These are phyloP conservation scores for Euphorbia schlechtendalii DNA, from an alignment of 441 rosid species.

Conservation along the genomic window DNA sequence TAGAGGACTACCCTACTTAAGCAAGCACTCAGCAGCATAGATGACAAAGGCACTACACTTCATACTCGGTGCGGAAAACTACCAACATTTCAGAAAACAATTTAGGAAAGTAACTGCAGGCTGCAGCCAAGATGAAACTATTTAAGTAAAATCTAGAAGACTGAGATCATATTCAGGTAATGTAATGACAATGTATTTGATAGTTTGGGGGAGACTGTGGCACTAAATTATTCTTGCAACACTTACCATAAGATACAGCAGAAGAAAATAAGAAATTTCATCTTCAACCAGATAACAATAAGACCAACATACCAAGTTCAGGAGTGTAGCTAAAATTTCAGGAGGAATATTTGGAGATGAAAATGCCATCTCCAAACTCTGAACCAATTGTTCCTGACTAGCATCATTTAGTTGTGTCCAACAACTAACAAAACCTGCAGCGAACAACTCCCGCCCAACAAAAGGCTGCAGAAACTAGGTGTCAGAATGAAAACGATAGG, in stretches of 20 bases:
- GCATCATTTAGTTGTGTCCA: conserved; percentile 90
- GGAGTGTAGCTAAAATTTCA: conserved; percentile 97
- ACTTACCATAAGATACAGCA: not conserved
- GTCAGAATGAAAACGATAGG: conserved; percentile 25
- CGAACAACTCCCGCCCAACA: conserved; percentile 96
- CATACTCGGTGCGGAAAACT: not conserved
- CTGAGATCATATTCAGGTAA: too few species aligned
- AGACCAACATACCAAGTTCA: conserved; percentile 62
- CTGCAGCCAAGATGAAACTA: not conserved
- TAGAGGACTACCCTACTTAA: not conserved
- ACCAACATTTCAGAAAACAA: not conserved
- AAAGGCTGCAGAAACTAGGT: conserved; percentile 65
- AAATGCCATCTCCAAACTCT: conserved; percentile 98
- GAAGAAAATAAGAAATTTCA: not conserved
- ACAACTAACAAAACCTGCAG: conserved; percentile 99
- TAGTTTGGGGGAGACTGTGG: not conserved
- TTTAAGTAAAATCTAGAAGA: not conserved
- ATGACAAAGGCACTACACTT: not conserved
- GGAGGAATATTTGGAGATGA: conserved; percentile 98
- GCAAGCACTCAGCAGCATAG: not conserved
- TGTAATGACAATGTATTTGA: too few species aligned
- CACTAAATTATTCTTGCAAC: not conserved
- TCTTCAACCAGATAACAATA: not conserved
- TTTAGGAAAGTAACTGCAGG: not conserved
- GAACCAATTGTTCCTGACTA: conserved; percentile 92